phyloP scores from a whole-genome alignment of 768 basidiomycete genomes.

The Cystobasidium tubakii region DNA sequence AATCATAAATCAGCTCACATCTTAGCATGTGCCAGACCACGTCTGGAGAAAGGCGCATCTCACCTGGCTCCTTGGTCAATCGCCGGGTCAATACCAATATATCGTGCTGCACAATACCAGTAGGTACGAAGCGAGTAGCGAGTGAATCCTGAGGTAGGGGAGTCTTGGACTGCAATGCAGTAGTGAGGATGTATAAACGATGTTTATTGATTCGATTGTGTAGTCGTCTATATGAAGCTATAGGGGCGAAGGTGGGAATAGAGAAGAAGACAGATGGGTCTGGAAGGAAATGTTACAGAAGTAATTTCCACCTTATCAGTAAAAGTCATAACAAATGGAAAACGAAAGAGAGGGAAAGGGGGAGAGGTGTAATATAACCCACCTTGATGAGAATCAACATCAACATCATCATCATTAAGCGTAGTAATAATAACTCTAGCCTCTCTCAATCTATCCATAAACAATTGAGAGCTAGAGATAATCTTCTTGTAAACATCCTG shows the following conservation, averaged over 20 bases:
- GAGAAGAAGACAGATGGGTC: background rate
- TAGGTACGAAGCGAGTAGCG: background rate
- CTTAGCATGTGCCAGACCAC: too few relatives aligned
- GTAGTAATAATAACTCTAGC: constrained; percentile 29
- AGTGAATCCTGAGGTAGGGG: constrained; percentile 32
- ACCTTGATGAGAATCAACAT: constrained; percentile 25
- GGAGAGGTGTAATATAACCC: too few relatives aligned
- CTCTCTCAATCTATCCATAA: constrained; percentile 17
- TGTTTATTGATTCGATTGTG: constrained; percentile 8
- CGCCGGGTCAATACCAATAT: constrained; percentile 4
- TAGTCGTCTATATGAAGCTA: constrained; percentile 13
- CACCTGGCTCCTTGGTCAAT: constrained; percentile 9
- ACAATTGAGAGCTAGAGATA: background rate
- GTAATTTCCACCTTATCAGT: too few relatives aligned
- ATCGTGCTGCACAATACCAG: constrained; percentile 25
- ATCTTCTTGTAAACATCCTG: constrained; percentile 15
- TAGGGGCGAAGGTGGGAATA: background rate
- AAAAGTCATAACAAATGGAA: background rate
- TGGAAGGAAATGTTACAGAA: constrained; percentile 7
- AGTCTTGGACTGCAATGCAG: constrained; percentile 29
- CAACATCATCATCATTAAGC: constrained; percentile 12
- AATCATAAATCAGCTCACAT: too few relatives aligned
- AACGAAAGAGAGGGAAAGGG: background rate
- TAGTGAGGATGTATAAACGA: constrained; percentile 21
- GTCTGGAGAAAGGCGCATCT: background rate